Evolutionary conservation across 2,329 filamentous ascomycete genomes (phyloP).

Genomic region (Lecanicillium sp.): DNA sequence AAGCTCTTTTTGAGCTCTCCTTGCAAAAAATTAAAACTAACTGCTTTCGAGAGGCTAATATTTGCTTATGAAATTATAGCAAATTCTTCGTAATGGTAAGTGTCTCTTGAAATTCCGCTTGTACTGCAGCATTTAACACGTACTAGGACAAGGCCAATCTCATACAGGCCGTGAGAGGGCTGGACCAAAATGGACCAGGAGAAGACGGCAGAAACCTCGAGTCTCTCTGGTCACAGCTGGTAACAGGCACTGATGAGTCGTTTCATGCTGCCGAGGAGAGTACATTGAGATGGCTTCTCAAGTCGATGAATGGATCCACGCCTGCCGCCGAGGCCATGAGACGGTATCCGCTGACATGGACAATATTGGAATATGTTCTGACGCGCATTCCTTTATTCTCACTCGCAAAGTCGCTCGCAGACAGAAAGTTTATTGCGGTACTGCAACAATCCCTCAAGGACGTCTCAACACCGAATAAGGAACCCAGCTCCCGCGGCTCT

Average conservation of each 20-base stretch:
- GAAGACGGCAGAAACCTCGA: constrained; percentile 37
- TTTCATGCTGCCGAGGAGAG: constrained; percentile 49
- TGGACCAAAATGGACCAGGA: constrained; percentile 43
- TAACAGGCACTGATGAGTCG: constrained; percentile 28
- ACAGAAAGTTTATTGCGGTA: constrained; percentile 58
- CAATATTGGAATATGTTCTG: constrained; percentile 52
- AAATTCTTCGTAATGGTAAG: background rate
- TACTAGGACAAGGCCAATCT: constrained; percentile 29
- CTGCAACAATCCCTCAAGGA: constrained; percentile 60
- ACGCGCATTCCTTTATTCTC: constrained; percentile 59
- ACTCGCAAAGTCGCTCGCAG: constrained; percentile 61
- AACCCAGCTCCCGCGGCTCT: constrained; percentile 15
- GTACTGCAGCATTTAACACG: constrained; percentile 8
- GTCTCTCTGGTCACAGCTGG: constrained; percentile 40
- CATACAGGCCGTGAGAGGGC: constrained; percentile 43
- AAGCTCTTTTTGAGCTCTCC: background rate
- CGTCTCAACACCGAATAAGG: constrained; percentile 26
- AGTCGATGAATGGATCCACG: constrained; percentile 44
- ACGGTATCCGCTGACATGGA: constrained; percentile 51
- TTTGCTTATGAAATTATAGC: no score
- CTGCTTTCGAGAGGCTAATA: no score
- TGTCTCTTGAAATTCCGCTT: background rate
- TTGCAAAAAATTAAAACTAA: background rate
- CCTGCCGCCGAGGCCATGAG: constrained; percentile 42
- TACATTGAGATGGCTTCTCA: constrained; percentile 54